These are phyloP conservation scores for Suhomyces vadensis DNA, from an alignment of 805 yeast species.

Conservation along the genomic window DNA sequence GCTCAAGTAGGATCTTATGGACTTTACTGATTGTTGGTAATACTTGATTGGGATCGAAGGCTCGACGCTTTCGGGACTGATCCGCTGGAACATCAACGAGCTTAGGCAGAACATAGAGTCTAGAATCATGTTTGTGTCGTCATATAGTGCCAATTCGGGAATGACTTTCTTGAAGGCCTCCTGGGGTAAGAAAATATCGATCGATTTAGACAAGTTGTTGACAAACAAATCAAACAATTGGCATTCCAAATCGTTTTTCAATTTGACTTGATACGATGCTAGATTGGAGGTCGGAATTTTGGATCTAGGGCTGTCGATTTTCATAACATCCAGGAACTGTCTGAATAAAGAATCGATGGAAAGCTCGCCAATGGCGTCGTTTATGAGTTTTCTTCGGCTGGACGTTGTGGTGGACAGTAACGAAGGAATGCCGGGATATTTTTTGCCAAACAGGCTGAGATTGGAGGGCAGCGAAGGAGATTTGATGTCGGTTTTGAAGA, in stretches of 20 bases:
- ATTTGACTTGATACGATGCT: constrained; percentile 12
- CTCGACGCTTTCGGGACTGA: constrained; percentile 27
- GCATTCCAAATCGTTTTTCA: constrained; percentile 26
- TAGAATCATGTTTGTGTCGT: constrained; percentile 40
- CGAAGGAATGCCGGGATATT: constrained; percentile 6
- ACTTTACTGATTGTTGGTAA: constrained; percentile 36
- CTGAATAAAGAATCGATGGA: constrained; percentile 25
- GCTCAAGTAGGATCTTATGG: constrained; percentile 33
- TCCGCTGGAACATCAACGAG: constrained; percentile 35
- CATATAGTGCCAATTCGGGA: constrained; percentile 38
- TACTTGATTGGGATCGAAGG: constrained; percentile 36
- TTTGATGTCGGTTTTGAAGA: constrained; percentile 17
- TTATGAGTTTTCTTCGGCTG: background rate
- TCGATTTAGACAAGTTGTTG: constrained; percentile 26
- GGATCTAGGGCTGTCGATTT: constrained; percentile 13
- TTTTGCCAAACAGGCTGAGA: background rate
- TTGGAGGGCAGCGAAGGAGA: constrained; percentile 4
- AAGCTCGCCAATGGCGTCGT: constrained; percentile 20
- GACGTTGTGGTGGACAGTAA: background rate
- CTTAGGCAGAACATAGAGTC: constrained; percentile 39
- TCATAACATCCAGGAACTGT: constrained; percentile 25
- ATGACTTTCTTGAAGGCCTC: constrained; percentile 32
- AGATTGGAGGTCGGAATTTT: constrained; percentile 11
- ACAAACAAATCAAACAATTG: constrained; percentile 37
- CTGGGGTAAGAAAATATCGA: constrained; percentile 35